Evolutionary conservation across 2,329 filamentous ascomycete genomes (phyloP).

Genomic region (Aspergillus eucalypticola): DNA sequence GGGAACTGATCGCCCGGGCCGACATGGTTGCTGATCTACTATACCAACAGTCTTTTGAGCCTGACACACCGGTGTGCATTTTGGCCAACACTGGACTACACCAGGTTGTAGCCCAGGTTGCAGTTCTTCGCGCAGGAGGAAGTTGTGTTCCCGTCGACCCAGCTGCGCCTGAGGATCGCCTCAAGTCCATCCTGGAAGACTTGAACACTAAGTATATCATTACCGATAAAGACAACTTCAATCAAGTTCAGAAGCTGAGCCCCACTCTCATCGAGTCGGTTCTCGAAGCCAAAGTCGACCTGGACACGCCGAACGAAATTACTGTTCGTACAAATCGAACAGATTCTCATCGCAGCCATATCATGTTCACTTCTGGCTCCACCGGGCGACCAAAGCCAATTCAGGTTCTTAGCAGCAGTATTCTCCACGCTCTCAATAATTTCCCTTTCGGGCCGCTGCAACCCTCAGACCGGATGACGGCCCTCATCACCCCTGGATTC

Average conservation of each 20-base stretch:
- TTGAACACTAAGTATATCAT: neutral
- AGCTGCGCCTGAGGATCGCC: neutral
- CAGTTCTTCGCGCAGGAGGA: neutral
- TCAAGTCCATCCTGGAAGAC: neutral
- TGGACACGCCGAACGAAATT: neutral
- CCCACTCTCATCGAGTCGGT: no score
- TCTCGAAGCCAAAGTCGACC: neutral
- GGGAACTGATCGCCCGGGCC: neutral
- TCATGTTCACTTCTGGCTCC: constrained; percentile 62
- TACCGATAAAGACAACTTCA: neutral
- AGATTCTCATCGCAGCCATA: constrained; percentile 9
- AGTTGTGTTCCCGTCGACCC: neutral
- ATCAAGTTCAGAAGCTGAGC: neutral
- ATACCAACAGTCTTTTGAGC: neutral
- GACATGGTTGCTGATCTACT: neutral
- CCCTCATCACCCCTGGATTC: constrained; percentile 17
- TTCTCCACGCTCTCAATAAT: constrained; percentile 10
- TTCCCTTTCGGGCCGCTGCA: constrained; percentile 11
- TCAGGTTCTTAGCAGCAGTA: constrained; percentile 62
- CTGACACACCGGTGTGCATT: neutral
- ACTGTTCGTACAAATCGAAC: neutral
- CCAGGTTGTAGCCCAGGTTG: neutral
- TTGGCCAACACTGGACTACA: neutral
- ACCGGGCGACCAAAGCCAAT: constrained; percentile 79
- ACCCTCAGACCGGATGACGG: constrained; percentile 10